Base-by-base conservation (phyloP, 2,329 filamentous ascomycete genomes). In the Colletotrichum phormii region DNA sequence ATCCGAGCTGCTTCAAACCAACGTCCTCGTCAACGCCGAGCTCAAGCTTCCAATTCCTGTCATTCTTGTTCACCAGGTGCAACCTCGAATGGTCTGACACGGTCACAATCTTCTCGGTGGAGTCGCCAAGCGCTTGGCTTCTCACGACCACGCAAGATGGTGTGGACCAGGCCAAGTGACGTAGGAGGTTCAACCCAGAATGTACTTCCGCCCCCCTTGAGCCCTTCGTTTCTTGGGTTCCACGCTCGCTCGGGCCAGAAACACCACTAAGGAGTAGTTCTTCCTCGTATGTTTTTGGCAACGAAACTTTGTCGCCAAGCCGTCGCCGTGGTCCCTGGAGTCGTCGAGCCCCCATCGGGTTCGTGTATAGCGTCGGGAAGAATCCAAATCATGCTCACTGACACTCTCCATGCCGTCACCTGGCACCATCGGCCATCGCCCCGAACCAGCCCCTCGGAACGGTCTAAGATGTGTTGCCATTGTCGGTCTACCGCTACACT, bases 151-250 rank as follows among this genome's bases (percentile, higher is more conserved):
- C 71, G 71, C 71, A 71, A 71, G 54, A 61, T 71, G 66, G 66
- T 73, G 71, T 64, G 71, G 71, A 60, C 66, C 46, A 18, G 42
- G 66, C 71, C 71, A 73, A 65, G 71, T 73, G 71, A 71, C 71
- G 71, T 65, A 73, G 66, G 60, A 72, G 60, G 61, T 70, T 69
- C 54, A 64, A 29, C 59, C 59, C 29, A 49, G 66, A 46, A 61
- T 54, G 66, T 54, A 29, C 35, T 61, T 49, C 63, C 55, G 66
- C 33, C 37, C 42, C 37, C 15, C 35, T 49, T 18, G 18, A 15
- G 18, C 33, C 24, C 24, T 26, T 49, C 37, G 26, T 29, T 29
- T 51, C 31, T 49, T 51, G 46, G 29, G 22, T 49, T 29, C 24
- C 60, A 31, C 59, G 33, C 5, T 55, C 12, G 65, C 65, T 70